Evolutionary conservation across 352 stramenopile species (phyloP), one percentile per base, ranked within the genome.

Genomic region (Phytophthora cryptogea): DNA sequence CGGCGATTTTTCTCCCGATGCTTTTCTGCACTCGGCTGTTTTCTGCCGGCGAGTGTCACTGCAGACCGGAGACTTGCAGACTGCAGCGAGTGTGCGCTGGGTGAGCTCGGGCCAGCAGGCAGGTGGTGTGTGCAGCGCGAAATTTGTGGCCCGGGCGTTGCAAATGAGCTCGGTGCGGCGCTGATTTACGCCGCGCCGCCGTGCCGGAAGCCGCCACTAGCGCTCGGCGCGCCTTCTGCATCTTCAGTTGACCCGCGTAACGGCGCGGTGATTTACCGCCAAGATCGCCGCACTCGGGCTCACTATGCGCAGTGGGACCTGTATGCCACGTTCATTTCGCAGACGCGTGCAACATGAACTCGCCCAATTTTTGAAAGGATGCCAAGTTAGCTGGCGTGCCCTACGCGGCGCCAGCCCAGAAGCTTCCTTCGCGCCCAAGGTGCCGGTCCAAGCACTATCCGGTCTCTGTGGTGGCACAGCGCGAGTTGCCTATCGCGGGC

Each of bases 11-110:
- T 69, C 51, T 54, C 36, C 10, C 20, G 37, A 41, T 50, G 32
- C 59, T 66, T 68, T 68, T 69, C 49, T 66, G 54, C 23, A 16
- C 50, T 61, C 57, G 47, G 66, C 66, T 69, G 57, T 62, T 75
- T 68, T 75, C 33, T 57, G 44, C 32, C 8, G 35, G 41, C 32
- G 46, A 62, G 39, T 74, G 61, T 74, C 66, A 65, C 61, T 59
- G 20, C 31, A 41, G 57, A 42, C 41, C 56, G 14, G 37, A 39
- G 27, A 49, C 13, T 49, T 39, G 36, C n/a, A 50, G 40, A 46
- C 17, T 55, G 45, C 30, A 42, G 27, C 20, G 20, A 23, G 20
- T 23, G 20, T 23, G 20, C 20, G 20, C 50, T 57, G 61, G 43
- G 51, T 56, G 59, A 46, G 42, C 30, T 68, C 35, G 36, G 54